Conservation (phyloP, 2,329 filamentous ascomycete genomes). For the Rhytidhysteron rufulum region DNA sequence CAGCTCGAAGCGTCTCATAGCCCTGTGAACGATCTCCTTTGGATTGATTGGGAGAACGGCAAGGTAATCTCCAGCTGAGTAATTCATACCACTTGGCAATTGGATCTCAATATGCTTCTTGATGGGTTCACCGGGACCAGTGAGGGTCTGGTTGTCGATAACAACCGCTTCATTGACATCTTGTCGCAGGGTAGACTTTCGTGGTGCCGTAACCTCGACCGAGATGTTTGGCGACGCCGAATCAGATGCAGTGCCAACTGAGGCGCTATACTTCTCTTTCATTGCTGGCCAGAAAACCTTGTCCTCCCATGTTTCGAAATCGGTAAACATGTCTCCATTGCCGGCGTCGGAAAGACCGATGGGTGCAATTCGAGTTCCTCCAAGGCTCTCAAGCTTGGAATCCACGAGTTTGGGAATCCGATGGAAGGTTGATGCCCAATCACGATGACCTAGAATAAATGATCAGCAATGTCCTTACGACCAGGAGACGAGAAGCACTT, state of each 20-base stretch:
- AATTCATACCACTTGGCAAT: conserved; percentile 50
- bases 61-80: conserved; percentile 73
- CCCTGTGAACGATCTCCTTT: conserved; percentile 57
- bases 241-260: conserved; percentile 21
- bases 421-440: conserved; percentile 42
- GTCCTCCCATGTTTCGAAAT: conserved; percentile 41
- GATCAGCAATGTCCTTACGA: too few species aligned
- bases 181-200: conserved; percentile 32
- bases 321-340: conserved; percentile 37
- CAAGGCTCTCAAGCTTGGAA: conserved; percentile 21
- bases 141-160: conserved; percentile 26
- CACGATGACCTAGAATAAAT: too few species aligned
- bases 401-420: conserved; percentile 38
- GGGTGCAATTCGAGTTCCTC: conserved; percentile 27
- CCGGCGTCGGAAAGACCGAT: conserved; percentile 35
- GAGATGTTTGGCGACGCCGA: conserved; percentile 23
- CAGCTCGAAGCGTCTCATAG: conserved; percentile 61
- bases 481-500: too few species aligned
- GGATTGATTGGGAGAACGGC: conserved; percentile 70
- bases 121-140: conserved; percentile 20
- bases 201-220: conserved; percentile 30
- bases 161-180: conserved; percentile 35
- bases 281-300: conserved; percentile 35
- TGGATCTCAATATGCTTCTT: conserved; percentile 43
- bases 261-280: conserved; percentile 25